Conservation (phyloP, 805 yeast genomes). For the Teunomyces cretensis region DNA sequence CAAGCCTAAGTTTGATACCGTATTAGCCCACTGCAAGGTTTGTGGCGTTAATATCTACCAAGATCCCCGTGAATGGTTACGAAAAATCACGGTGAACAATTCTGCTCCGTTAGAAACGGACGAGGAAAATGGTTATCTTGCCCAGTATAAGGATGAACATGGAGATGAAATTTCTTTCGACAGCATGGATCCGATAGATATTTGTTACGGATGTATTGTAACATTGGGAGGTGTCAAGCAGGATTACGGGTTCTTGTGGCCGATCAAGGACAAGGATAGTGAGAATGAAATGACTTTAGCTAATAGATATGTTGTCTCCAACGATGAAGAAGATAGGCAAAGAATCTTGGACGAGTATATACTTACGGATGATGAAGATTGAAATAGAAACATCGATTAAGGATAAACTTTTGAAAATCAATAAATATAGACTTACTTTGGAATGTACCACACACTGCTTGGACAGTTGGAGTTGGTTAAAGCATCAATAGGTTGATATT, state of each 20-base stretch:
- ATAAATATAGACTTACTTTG: neutral
- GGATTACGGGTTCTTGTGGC: constrained; percentile 32
- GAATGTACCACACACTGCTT: neutral
- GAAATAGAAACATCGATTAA: neutral
- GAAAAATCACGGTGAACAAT: constrained; percentile 61
- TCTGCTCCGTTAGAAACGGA: constrained; percentile 48
- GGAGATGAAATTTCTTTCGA: constrained; percentile 15
- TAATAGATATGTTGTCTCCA: constrained; percentile 6
- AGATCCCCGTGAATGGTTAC: constrained; percentile 66
- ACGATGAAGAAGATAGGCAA: constrained; percentile 24
- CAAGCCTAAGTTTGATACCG: constrained; percentile 36
- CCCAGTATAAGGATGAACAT: constrained; percentile 10
- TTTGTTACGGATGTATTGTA: constrained; percentile 79
- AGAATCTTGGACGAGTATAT: constrained; percentile 49
- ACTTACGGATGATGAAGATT: constrained; percentile 30
- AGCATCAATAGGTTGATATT: constrained; percentile 6
- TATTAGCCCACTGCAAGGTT: constrained; percentile 45
- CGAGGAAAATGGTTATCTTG: constrained; percentile 36
- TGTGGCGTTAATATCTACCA: constrained; percentile 57
- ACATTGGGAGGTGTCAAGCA: constrained; percentile 46
- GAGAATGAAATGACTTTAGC: neutral
- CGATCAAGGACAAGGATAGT: constrained; percentile 22
- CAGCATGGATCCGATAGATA: constrained; percentile 18
- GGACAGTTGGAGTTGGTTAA: constrained; percentile 8
- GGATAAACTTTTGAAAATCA: neutral